Conservation (phyloP, 2,329 filamentous ascomycete genomes). For the Penicillium occitanis region DNA sequence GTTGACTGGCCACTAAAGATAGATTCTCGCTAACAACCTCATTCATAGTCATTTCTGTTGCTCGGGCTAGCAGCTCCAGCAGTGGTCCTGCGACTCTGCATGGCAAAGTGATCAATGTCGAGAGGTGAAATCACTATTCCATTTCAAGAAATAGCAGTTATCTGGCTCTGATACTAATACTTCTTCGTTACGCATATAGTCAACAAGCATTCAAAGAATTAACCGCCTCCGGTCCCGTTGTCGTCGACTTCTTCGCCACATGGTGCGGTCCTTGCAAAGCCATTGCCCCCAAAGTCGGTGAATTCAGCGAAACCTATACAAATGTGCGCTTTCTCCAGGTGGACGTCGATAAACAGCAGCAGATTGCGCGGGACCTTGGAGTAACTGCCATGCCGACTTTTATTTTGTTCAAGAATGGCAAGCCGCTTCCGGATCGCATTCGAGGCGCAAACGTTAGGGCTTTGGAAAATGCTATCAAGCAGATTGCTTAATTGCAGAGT, state of each 20-base stretch:
- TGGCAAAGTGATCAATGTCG: conserved; percentile 39
- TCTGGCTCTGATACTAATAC: not conserved
- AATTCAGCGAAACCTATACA: conserved; percentile 51
- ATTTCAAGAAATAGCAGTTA: not conserved
- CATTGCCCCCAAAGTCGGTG: conserved; percentile 64
- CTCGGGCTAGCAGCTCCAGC: conserved; percentile 7
- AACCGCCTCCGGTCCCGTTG: conserved; percentile 52
- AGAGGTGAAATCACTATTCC: conserved; percentile 31
- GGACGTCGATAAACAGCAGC: conserved; percentile 54
- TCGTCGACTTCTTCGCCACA: conserved; percentile 72
- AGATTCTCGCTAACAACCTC: not conserved
- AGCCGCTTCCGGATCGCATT: conserved; percentile 30
- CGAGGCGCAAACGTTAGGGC: conserved; percentile 68
- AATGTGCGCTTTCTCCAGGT: conserved; percentile 56
- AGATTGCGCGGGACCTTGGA: conserved; percentile 51
- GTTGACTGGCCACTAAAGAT: no score
- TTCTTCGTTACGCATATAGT: not conserved
- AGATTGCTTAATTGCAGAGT: conserved; percentile 10
- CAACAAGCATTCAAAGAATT: conserved; percentile 45
- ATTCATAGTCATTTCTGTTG: not conserved
- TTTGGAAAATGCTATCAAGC: conserved; percentile 47
- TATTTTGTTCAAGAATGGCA: conserved; percentile 42
- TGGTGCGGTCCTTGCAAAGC: conserved; percentile 83
- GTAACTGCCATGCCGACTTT: conserved; percentile 51
- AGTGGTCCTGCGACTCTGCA: conserved; percentile 23